These are phyloP conservation scores for Nicotiana paniculata DNA, from an alignment of 257 asterid species.

Conservation along the genomic window DNA sequence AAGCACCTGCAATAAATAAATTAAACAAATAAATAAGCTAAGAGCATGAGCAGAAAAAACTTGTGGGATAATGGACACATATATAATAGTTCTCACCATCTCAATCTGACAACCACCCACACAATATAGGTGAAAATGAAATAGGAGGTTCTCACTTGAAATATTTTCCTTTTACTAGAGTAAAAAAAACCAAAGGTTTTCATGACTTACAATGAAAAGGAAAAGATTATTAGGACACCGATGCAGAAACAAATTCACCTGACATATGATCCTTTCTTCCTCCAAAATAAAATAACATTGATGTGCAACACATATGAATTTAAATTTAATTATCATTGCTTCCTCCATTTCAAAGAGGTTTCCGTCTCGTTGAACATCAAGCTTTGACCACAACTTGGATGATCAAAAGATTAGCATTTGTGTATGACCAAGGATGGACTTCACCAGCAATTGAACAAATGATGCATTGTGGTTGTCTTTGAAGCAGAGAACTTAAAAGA, in stretches of 20 bases:
- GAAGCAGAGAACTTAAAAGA: neutral
- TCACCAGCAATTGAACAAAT: neutral
- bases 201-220: neutral
- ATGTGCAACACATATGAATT: neutral
- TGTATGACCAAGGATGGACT: neutral
- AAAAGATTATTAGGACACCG: neutral
- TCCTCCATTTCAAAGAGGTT: neutral
- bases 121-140: neutral
- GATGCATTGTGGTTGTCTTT: neutral
- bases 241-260: neutral
- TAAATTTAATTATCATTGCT: neutral
- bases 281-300: neutral
- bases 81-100: neutral
- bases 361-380: neutral
- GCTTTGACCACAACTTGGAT: neutral
- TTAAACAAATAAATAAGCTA: neutral
- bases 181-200: neutral
- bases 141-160: neutral
- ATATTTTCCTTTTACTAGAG: neutral
- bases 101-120: neutral
- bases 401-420: neutral
- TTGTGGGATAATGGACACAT: neutral
- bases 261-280: neutral
- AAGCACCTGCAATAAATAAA: slow-evolving; percentile 62
- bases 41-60: neutral